Conservation (phyloP, 352 stramenopile species). For the Lagenidium giganteum region DNA sequence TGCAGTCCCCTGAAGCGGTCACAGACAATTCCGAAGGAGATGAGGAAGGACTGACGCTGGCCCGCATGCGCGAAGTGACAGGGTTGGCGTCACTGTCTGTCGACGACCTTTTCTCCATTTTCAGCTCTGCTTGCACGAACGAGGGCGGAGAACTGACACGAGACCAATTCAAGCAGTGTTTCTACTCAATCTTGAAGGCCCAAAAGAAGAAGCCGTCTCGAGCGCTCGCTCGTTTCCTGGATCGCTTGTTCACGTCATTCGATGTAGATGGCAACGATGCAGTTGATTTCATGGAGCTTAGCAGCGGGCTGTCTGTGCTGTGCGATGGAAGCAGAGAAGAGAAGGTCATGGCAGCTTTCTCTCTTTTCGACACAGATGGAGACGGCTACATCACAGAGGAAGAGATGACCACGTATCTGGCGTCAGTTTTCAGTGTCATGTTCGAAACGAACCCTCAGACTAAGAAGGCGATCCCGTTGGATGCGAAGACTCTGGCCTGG, state of each 20-base stretch:
- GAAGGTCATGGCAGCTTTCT: conserved; percentile 77
- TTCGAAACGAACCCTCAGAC: conserved; percentile 32
- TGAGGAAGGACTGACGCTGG: conserved; percentile 20
- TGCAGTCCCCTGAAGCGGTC: background rate
- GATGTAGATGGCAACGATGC: conserved; percentile 59
- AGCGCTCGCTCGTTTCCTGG: conserved; percentile 53
- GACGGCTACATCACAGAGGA: conserved; percentile 80
- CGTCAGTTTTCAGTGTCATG: conserved; percentile 68
- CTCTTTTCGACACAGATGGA: conserved; percentile 74
- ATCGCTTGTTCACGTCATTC: conserved; percentile 75
- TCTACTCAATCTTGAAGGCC: conserved; percentile 55
- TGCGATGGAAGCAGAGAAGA: conserved; percentile 68
- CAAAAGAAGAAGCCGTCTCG: conserved; percentile 44
- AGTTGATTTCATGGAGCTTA: conserved; percentile 78
- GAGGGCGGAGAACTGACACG: conserved; percentile 25
- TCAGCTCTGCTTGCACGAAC: conserved; percentile 27
- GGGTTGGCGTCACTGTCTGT: conserved; percentile 43
- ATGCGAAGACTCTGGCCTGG: conserved; percentile 47
- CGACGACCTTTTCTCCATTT: conserved; percentile 54
- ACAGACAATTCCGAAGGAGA: too few species aligned
- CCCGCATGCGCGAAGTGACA: conserved; percentile 41
- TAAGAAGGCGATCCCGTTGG: conserved; percentile 37
- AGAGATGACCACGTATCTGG: conserved; percentile 81
- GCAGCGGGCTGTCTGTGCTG: conserved; percentile 70
- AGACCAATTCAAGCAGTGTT: conserved; percentile 66